Evolutionary conservation across 129 eudicot genomes (phyloP), one percentile per base, ranked within the genome.

Genomic region (Centaurea solstitialis): DNA sequence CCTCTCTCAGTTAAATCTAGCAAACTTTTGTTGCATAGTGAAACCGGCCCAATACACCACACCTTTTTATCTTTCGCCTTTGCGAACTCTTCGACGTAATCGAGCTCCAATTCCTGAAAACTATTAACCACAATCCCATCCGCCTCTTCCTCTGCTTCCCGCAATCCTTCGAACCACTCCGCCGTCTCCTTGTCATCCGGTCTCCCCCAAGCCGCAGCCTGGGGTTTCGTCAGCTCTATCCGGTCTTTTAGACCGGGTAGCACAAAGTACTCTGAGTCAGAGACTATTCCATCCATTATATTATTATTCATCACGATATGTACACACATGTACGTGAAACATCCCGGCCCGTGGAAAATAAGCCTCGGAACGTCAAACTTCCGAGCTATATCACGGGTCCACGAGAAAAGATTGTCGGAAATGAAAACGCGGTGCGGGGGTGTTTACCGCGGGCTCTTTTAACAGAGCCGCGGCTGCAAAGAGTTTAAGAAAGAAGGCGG

Each of bases 21-120:
- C 4, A 43, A 50, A 41, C 50, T 71, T 47, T 59, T 84, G 79
- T 90, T 90, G 77, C 89, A 84, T 9, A 88, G 69, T 3, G 88
- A 89, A 68, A 87, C 90, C 0, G 96, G 91, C 6, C 96, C 97
- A 18, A 90, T 66, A 77, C 92, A 87, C 92, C 93, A 93, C 0
- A 86, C 76, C 67, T 78, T 82, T 1, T 77, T 81, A 15, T 30
- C 80, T 50, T 70, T 72, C 3, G 72, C 87, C 61, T 69, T 78
- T 61, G 86, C 68, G 15, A 85, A 83, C 23, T 71, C 80, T 45
- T 86, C 85, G 24, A 80, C 87, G 39, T 85, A 90, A 2, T 28
- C 75, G 12, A 43, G 68, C 84, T 92, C 97, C 70, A 92, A 37
- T 72, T 85, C 97, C 7, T 45, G 79, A 26, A 88, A 93, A 39